Evolutionary conservation across 1,139 yeast genomes (phyloP), one percentile per base, ranked within the genome.

Genomic region (Citeromyces hawaiiensis): DNA sequence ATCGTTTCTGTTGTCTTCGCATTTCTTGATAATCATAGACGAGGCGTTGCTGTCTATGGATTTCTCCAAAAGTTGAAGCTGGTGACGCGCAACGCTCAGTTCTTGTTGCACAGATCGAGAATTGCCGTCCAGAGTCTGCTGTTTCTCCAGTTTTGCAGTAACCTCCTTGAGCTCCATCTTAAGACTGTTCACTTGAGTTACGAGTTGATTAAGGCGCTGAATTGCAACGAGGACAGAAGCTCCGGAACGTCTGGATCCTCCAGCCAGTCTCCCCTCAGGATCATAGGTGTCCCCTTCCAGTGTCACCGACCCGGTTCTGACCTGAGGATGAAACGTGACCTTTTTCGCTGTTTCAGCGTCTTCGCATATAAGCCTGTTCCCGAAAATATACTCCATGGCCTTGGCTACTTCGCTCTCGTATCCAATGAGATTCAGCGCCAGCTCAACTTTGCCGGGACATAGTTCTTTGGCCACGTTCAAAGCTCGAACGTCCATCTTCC

Each of bases 351-450:
- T 77, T 23, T 83, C 80, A 0, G 95, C 83, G 58, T 87, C 94
- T 27, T 75, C 64, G 60, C 98, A 91, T 36, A 93, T 72, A 38
- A 93, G 70, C 11, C 94, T 85, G 17, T 75, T 67, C 4, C 98
- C 98, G 60, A 93, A 93, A 25, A 91, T 86, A 51, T 76, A 87
- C 47, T 83, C 82, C 94, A 93, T 85, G 0, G 98, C 98, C 42
- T 70, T 78, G 6, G 67, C 48, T 19, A 87, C 78, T 43, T 80
- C 83, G 0, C 63, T 56, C 15, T 83, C 87, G 55, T 73, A 93
- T 2, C 81, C 82, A 43, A 93, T 70, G 44, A 91, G 63, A 50
- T 87, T 76, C 35, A 88, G 58, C 0, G 98, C 98, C 29, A 88
- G 64, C 47, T 91, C 94, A 9, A 88, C 97, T 49, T 83, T 80